Evolutionary conservation across 1,284 basidiomycete genomes (phyloP).

Genomic region (Heterobasidion parviporum): DNA sequence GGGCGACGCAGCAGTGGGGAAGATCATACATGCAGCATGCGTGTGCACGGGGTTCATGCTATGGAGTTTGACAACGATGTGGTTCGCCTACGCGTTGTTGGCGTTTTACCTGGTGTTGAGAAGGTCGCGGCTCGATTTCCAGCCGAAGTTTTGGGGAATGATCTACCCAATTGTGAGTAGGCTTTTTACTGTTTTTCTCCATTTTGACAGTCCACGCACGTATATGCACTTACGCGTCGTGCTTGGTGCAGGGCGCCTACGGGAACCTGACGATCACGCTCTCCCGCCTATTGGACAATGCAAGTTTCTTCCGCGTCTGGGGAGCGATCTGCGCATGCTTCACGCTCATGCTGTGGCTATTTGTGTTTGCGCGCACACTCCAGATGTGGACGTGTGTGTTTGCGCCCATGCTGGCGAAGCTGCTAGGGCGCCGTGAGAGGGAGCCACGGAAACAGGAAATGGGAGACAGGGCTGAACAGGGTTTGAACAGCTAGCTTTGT

Average conservation of each 20-base stretch:
- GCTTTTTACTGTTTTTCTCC: conserved; percentile 10
- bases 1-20: conserved; percentile 22
- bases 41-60: conserved; percentile 32
- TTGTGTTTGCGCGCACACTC: conserved; percentile 24
- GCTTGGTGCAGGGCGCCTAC: conserved; percentile 19
- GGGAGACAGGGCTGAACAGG: too few relatives aligned
- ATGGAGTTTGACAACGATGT: conserved; percentile 39
- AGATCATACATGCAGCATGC: conserved; percentile 29
- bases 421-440: too few relatives aligned
- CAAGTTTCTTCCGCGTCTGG: conserved; percentile 31
- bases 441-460: too few relatives aligned
- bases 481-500: too few relatives aligned
- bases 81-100: conserved; percentile 30
- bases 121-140: conserved; percentile 24
- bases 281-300: conserved; percentile 11
- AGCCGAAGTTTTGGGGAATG: conserved; percentile 38
- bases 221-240: conserved; percentile 11
- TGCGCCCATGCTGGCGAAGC: too few relatives aligned
- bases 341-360: conserved; percentile 38
- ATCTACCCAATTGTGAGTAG: conserved; percentile 41
- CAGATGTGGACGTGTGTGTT: too few relatives aligned
- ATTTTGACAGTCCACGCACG: conserved; percentile 30
- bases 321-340: conserved; percentile 26
- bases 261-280: conserved; percentile 3
- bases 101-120: conserved; percentile 23